A percentile compares a stretch with the other conserved stretches of the same genome.
Evolutionary conservation across 2,329 filamentous ascomycete species (phyloP).

Genomic region (Trichoderma simmonsii): DNA sequence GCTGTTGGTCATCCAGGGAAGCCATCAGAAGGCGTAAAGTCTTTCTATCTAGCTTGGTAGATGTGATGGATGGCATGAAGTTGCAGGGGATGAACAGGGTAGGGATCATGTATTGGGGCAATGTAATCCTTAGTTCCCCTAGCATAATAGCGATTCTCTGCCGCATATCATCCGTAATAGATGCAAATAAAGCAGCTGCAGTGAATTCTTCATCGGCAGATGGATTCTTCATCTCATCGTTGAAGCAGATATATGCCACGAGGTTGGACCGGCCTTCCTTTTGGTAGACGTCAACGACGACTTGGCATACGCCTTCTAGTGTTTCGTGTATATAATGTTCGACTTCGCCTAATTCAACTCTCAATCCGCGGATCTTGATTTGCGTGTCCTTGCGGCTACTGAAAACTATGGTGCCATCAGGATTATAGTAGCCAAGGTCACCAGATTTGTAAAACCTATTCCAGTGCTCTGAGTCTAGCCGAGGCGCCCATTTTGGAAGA

Average conservation of each 20-base stretch:
- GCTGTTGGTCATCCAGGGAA: background rate
- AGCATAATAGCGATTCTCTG: conserved; percentile 6
- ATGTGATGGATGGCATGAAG: conserved; percentile 22
- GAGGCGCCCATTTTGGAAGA: background rate
- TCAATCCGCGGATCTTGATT: conserved; percentile 54
- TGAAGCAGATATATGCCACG: conserved; percentile 7
- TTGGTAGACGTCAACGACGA: conserved; percentile 3
- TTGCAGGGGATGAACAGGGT: conserved; percentile 19
- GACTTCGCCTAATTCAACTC: conserved; percentile 43
- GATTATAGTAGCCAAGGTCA: conserved; percentile 41
- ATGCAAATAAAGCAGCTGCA: conserved; percentile 10
- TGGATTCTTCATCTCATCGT: background rate
- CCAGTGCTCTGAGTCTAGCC: conserved; percentile 12
- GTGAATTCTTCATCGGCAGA: background rate
- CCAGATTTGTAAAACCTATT: conserved; percentile 42
- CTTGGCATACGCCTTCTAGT: background rate
- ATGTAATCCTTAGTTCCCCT: background rate
- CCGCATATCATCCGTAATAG: conserved; percentile 3
- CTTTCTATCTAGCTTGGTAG: conserved; percentile 19
- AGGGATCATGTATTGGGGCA: conserved; percentile 24
- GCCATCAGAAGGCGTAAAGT: background rate
- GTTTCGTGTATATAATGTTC: conserved; percentile 17
- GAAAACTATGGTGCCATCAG: conserved; percentile 39
- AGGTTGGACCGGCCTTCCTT: background rate
- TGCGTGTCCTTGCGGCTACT: conserved; percentile 53